Evolutionary conservation across 2,329 filamentous ascomycete genomes (phyloP).

Genomic region (Phyllosticta capitalensis): DNA sequence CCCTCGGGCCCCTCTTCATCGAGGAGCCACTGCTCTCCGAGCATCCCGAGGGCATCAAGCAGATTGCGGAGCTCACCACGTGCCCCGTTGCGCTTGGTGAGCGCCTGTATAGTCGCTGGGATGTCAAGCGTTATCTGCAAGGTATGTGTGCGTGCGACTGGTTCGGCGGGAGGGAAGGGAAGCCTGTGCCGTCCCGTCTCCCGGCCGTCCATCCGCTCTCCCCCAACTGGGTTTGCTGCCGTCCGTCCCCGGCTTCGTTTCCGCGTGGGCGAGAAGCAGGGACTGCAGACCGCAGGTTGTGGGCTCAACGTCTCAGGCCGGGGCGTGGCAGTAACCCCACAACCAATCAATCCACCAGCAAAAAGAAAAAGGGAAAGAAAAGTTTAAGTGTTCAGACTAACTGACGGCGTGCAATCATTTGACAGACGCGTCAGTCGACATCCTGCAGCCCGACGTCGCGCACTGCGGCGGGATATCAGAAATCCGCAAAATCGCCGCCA

Average conservation of each 20-base stretch:
- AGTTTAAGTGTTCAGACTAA: not conserved
- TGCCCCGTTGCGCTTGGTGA: conserved; percentile 65
- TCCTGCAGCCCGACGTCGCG: conserved; percentile 63
- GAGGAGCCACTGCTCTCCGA: conserved; percentile 66
- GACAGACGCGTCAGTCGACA: conserved; percentile 51
- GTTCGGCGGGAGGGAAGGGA: not conserved
- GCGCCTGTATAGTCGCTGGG: conserved; percentile 62
- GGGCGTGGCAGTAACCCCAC: too few relatives aligned
- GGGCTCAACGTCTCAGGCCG: too few relatives aligned
- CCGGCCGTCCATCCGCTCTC: not conserved
- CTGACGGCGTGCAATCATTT: conserved; percentile 1
- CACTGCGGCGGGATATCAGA: conserved; percentile 68
- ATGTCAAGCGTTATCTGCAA: conserved; percentile 63
- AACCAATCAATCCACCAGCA: too few relatives aligned
- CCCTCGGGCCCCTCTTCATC: conserved; percentile 62
- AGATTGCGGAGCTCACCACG: conserved; percentile 46
- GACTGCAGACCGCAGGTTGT: too few relatives aligned
- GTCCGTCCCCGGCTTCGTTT: not conserved
- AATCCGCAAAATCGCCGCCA: conserved; percentile 56
- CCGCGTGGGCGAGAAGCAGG: too few relatives aligned
- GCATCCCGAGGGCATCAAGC: conserved; percentile 56
- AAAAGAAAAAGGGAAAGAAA: not conserved
- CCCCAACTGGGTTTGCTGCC: not conserved
- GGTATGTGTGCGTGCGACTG: conserved; percentile 11
- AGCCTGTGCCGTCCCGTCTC: not conserved